Conservation (phyloP, 2,329 filamentous ascomycete genomes). For the Graphium sp. region DNA sequence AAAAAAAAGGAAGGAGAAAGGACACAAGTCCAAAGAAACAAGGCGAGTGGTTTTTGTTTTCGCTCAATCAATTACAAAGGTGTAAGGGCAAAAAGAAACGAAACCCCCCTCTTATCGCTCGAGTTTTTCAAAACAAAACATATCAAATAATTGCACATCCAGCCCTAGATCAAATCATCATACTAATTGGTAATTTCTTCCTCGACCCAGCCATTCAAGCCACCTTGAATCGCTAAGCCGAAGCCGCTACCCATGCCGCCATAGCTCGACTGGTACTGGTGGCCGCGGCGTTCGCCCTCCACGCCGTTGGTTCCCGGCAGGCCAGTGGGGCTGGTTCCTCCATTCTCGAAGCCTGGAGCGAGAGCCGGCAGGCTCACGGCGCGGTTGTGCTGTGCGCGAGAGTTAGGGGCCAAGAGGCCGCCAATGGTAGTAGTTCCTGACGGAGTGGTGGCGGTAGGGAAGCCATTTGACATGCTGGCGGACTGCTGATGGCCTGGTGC, state of each 20-base stretch:
- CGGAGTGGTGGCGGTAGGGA: constrained; percentile 28
- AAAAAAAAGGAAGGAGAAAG: constrained; percentile 2
- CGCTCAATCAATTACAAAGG: too few relatives aligned
- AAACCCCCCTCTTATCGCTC: constrained; percentile 6
- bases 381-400: constrained; percentile 50
- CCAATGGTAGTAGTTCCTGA: constrained; percentile 51
- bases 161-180: neutral
- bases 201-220: constrained; percentile 51
- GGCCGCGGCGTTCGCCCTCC: constrained; percentile 41
- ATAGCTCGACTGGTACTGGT: constrained; percentile 49
- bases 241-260: constrained; percentile 42
- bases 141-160: constrained; percentile 9
- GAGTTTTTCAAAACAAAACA: constrained; percentile 5
- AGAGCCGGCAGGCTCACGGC: constrained; percentile 75
- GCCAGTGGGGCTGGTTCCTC: constrained; percentile 32
- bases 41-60: too few relatives aligned
- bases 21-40: constrained; percentile 7
- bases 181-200: constrained; percentile 44
- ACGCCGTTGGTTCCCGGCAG: constrained; percentile 21
- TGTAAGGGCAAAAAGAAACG: constrained; percentile 8
- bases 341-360: constrained; percentile 46
- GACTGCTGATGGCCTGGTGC: constrained; percentile 48
- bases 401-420: constrained; percentile 57
- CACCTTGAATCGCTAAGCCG: constrained; percentile 45
- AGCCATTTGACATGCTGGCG: constrained; percentile 49